Base-by-base conservation (phyloP, 1,284 basidiomycete genomes). In the Coniferiporia sulphurascens region DNA sequence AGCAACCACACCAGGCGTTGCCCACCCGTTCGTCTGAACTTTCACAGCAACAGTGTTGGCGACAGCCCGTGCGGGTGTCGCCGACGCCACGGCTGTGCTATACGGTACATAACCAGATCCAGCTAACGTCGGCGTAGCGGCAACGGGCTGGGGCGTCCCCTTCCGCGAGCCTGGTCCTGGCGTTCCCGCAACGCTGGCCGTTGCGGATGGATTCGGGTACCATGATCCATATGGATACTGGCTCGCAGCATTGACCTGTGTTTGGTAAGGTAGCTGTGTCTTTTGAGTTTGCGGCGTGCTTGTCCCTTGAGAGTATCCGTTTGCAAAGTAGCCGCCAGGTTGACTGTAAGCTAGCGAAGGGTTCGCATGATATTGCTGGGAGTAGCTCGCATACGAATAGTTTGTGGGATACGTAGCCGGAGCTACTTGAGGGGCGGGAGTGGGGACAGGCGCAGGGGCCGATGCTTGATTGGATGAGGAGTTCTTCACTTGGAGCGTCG, bases 401-500 rank as follows among this genome's bases (percentile, higher is more conserved):
- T 60, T 55, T 68, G 63, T 19, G 17, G 55, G 17, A 48, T 57
- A 61, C 17, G 59, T 27, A 13, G 59, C 22, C 66, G 69, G 65
- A 10, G 75, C 64, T 4, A 64, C 43, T 21, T 68, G 58, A 51
- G 69, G 64, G 8, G 63, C 59, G 4, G 62, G 45, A 9, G 59
- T 57, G 1, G 75, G 66, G 15, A 72, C 65, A 12, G 74, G 68
- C 12, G 78, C 69, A 1, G 71, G 59, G 7, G 65, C 62, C 21
- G 75, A 36, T 27, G 61, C 19, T 46, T 46, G 22, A 21, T 53
- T 34, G 9, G 51, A 27, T 7, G 59, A 75, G 32, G 80, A 79
- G 1, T 84, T 70, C 61, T 86, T 87, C 65, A 90, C 73, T 48
- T 75, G 76, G 4, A 84, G 68, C 1, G 89, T 92, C 4, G 81